Percentiles rank a stretch among this genome's conserved stretches.
These are phyloP conservation scores for Dactylonectria estremocensis DNA, from an alignment of 2,329 filamentous ascomycete genomes.

Conservation along the genomic window DNA sequence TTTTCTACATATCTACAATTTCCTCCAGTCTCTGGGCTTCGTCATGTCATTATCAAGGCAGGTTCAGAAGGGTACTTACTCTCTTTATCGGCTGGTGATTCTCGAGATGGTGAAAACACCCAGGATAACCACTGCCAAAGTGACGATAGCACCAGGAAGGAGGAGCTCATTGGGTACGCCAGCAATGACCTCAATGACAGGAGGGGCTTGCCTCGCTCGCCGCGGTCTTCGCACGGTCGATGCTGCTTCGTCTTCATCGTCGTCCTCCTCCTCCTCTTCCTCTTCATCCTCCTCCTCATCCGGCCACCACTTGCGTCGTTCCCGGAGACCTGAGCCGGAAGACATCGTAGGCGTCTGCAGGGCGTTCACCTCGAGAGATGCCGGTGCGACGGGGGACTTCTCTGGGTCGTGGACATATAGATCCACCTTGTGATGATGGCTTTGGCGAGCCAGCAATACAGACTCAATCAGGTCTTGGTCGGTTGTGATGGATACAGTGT, in stretches of 20 bases:
- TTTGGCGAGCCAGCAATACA: slow-evolving; percentile 84
- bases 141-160: slow-evolving; percentile 93
- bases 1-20: slow-evolving; percentile 53
- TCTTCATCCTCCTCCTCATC: slow-evolving; percentile 68
- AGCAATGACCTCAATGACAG: slow-evolving; percentile 81
- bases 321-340: slow-evolving; percentile 63
- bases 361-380: slow-evolving; percentile 64
- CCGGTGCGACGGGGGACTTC: slow-evolving; percentile 79
- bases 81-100: slow-evolving; percentile 67
- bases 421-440: slow-evolving; percentile 91
- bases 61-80: slow-evolving; percentile 28
- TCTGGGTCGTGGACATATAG: slow-evolving; percentile 96
- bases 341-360: slow-evolving; percentile 65
- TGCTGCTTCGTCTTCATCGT: slow-evolving; percentile 66
- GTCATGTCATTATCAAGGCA: slow-evolving; percentile 54
- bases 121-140: slow-evolving; percentile 93
- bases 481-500: slow-evolving; percentile 96
- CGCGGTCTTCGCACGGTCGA: slow-evolving; percentile 63
- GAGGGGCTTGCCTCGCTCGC: slow-evolving; percentile 56
- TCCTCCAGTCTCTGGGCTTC: slow-evolving; percentile 47
- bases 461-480: slow-evolving; percentile 94
- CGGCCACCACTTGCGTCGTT: slow-evolving; percentile 72
- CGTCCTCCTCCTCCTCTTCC: slow-evolving; percentile 65
- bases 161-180: slow-evolving; percentile 96
- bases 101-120: slow-evolving; percentile 92